A percentile compares a stretch with the other conserved stretches of the same genome.
Evolutionary conservation across 2,329 filamentous ascomycete genomes (phyloP).

Genomic region (Microascus cirrosus): DNA sequence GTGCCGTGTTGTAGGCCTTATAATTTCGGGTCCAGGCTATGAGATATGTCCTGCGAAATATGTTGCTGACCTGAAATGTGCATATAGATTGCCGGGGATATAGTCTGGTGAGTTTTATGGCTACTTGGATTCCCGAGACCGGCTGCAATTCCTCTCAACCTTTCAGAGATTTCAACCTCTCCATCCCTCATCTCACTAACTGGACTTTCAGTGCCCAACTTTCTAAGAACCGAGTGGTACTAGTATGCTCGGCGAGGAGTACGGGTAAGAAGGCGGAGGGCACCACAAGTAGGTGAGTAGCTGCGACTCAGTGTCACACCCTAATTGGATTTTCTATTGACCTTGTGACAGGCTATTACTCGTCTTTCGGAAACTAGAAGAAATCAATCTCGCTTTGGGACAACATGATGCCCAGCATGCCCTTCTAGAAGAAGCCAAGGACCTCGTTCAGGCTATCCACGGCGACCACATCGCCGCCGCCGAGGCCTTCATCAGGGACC

Average conservation of each 20-base stretch:
- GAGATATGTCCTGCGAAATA: neutral
- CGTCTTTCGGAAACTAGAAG: constrained; percentile 45
- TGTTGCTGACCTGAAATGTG: neutral
- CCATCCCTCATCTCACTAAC: neutral
- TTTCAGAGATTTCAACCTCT: too few relatives aligned
- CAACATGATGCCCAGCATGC: constrained; percentile 39
- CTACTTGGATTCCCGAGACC: neutral
- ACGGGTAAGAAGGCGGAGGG: constrained; percentile 90
- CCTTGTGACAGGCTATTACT: constrained; percentile 34
- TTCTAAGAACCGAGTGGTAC: constrained; percentile 62
- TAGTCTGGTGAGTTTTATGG: constrained; percentile 23
- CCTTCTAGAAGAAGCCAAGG: constrained; percentile 53
- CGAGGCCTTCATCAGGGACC: constrained; percentile 46
- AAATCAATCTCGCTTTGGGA: constrained; percentile 40
- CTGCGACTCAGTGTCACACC: neutral
- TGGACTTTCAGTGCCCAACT: constrained; percentile 23
- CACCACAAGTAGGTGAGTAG: constrained; percentile 80
- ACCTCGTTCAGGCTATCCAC: constrained; percentile 70
- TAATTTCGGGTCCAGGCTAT: neutral
- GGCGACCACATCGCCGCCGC: constrained; percentile 71
- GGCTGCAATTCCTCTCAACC: neutral
- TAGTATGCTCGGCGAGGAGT: constrained; percentile 92
- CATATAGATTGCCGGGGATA: constrained; percentile 28
- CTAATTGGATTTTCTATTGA: neutral
- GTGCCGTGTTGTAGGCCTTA: neutral